These are phyloP conservation scores for Aurantiochytrium sp. DNA, from an alignment of 108 stramenopile genomes.

Conservation along the genomic window DNA sequence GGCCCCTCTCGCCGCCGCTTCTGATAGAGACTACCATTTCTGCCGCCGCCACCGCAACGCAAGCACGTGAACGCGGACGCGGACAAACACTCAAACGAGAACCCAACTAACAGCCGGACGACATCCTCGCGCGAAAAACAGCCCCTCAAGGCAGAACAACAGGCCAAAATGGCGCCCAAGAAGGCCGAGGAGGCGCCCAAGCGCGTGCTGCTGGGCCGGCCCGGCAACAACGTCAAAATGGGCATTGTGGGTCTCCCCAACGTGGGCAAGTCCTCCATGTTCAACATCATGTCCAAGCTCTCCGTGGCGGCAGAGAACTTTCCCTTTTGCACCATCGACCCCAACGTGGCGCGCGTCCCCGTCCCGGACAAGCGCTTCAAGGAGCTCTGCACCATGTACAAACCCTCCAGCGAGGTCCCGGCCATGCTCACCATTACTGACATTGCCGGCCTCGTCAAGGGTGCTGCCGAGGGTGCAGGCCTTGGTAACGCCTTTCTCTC, in stretches of 20 bases:
- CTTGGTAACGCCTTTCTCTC: conserved; percentile 96
- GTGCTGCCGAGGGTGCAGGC: conserved; percentile 95
- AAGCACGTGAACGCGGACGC: too few relatives aligned
- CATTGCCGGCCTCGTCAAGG: conserved; percentile 95
- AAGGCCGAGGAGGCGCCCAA: conserved; percentile 27
- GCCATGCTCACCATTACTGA: conserved; percentile 91
- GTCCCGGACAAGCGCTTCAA: conserved; percentile 97
- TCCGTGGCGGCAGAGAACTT: conserved; percentile 59
- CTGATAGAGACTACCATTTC: too few relatives aligned
- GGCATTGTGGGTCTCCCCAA: conserved; percentile 78
- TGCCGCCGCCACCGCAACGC: too few relatives aligned
- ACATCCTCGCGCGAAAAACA: too few relatives aligned
- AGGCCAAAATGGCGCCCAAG: conserved; percentile 17
- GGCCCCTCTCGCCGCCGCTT: too few relatives aligned
- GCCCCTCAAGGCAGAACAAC: too few relatives aligned
- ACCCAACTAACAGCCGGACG: too few relatives aligned
- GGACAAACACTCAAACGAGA: too few relatives aligned
- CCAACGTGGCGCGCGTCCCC: conserved; percentile 84
- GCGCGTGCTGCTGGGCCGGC: conserved; percentile 39
- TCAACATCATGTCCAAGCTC: conserved; percentile 48
- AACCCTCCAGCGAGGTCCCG: conserved; percentile 64
- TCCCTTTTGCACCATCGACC: conserved; percentile 98
- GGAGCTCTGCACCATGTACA: conserved; percentile 76
- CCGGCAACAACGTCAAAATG: conserved; percentile 52
- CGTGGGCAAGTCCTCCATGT: conserved; percentile 82